Conservation (phyloP, 495 filamentous ascomycete genomes). For the Viridothelium virens region DNA sequence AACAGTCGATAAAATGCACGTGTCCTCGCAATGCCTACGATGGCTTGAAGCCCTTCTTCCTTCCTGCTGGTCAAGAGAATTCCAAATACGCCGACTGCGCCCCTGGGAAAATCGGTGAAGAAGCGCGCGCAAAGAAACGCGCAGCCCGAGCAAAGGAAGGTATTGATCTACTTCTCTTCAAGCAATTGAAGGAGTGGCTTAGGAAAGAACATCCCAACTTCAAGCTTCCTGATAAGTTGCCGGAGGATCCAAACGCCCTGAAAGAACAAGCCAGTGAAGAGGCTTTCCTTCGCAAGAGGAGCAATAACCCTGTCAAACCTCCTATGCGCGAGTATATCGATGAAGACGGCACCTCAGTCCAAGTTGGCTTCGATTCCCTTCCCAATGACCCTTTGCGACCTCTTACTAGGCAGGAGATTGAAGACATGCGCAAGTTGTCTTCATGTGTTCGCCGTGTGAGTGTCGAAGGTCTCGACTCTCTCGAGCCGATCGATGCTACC, state of each 20-base stretch:
- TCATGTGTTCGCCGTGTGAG: slow-evolving; percentile 1
- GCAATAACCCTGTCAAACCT: background rate
- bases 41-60: background rate
- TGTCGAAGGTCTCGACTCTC: slow-evolving; percentile 9
- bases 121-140: slow-evolving; percentile 4
- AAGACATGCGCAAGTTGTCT: background rate
- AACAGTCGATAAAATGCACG: background rate
- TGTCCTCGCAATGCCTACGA: background rate
- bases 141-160: background rate
- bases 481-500: background rate
- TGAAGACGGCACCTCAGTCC: slow-evolving; percentile 4
- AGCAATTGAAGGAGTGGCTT: background rate
- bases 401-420: background rate
- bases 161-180: background rate
- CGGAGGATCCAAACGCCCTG: background rate
- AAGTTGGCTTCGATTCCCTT: background rate
- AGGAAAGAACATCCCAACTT: slow-evolving; percentile 1
- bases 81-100: background rate
- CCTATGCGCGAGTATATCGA: slow-evolving; percentile 6
- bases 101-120: background rate
- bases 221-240: background rate
- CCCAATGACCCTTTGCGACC: background rate
- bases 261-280: slow-evolving; percentile 1
- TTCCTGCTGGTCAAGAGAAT: background rate
- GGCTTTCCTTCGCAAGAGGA: slow-evolving; percentile 1